These are phyloP conservation scores for Metschnikowia matae DNA, from an alignment of 805 yeast genomes.

Conservation along the genomic window DNA sequence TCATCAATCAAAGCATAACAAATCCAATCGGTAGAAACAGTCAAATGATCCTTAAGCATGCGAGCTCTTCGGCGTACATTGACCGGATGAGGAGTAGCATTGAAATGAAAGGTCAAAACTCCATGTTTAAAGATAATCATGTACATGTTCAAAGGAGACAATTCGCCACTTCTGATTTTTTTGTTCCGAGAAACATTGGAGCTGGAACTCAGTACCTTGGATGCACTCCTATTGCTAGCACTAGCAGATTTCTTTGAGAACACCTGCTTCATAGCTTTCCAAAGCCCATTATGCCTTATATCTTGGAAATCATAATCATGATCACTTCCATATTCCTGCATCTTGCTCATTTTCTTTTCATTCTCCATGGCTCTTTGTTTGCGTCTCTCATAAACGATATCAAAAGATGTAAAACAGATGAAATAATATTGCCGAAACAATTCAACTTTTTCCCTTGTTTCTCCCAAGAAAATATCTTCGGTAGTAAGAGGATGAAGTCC, in stretches of 20 bases:
- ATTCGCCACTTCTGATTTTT: conserved; percentile 48
- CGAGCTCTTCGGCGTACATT: conserved; percentile 94
- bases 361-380: conserved; percentile 47
- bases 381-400: conserved; percentile 68
- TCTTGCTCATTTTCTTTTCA: conserved; percentile 34
- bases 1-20: conserved; percentile 96
- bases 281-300: conserved; percentile 4
- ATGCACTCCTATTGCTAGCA: conserved; percentile 5
- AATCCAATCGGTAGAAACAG: conserved; percentile 93
- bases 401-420: conserved; percentile 68
- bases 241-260: conserved; percentile 9
- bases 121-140: conserved; percentile 89
- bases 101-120: conserved; percentile 88
- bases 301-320: conserved; percentile 4
- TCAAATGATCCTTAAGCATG: conserved; percentile 77
- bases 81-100: conserved; percentile 93
- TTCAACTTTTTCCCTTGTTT: conserved; percentile 93
- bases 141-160: conserved; percentile 89
- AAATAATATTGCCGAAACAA: conserved; percentile 85
- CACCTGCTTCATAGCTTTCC: conserved; percentile 4
- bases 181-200: conserved; percentile 22
- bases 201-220: conserved; percentile 10
- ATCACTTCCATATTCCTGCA: conserved; percentile 27
- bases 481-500: conserved; percentile 96
- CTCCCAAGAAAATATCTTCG: conserved; percentile 90